Percentiles rank a stretch among this genome's conserved stretches.
Conservation (phyloP, 2,329 filamentous ascomycete genomes). For the Tolypocladium guangdongense region DNA sequence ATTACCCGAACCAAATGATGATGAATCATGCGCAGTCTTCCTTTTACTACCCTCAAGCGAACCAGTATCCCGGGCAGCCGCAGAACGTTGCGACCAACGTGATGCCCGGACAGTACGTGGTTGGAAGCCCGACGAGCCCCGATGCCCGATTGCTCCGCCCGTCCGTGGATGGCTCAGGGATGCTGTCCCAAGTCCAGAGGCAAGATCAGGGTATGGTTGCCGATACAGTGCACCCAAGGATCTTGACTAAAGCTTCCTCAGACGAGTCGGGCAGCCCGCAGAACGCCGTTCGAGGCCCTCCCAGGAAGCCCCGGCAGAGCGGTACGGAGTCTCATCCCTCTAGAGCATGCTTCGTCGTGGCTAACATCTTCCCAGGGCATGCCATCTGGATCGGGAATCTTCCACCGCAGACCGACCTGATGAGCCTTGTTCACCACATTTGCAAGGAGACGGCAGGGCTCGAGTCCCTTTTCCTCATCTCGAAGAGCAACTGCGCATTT, state of each 20-base stretch:
- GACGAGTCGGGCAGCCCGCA: constrained; percentile 12
- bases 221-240: not conserved
- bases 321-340: constrained; percentile 30
- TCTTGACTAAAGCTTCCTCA: not conserved
- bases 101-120: constrained; percentile 24
- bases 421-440: constrained; percentile 83
- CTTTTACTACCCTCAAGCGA: constrained; percentile 33
- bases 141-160: constrained; percentile 14
- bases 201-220: constrained; percentile 12
- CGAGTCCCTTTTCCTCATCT: constrained; percentile 86
- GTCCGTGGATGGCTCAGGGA: constrained; percentile 4
- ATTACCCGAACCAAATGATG: constrained; percentile 32
- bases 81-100: constrained; percentile 21
- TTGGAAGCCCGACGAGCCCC: constrained; percentile 10
- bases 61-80: constrained; percentile 24
- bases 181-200: constrained; percentile 5
- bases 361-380: constrained; percentile 43
- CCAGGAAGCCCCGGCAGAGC: constrained; percentile 42
- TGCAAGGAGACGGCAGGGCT: constrained; percentile 68
- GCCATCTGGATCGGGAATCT: constrained; percentile 95
- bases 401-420: constrained; percentile 69
- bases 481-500: constrained; percentile 95
- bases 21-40: constrained; percentile 29
- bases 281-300: constrained; percentile 21
- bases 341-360: not conserved